These are phyloP conservation scores for Sporothrix pseudoabietina DNA, from an alignment of 2,329 filamentous ascomycete genomes.

Conservation along the genomic window DNA sequence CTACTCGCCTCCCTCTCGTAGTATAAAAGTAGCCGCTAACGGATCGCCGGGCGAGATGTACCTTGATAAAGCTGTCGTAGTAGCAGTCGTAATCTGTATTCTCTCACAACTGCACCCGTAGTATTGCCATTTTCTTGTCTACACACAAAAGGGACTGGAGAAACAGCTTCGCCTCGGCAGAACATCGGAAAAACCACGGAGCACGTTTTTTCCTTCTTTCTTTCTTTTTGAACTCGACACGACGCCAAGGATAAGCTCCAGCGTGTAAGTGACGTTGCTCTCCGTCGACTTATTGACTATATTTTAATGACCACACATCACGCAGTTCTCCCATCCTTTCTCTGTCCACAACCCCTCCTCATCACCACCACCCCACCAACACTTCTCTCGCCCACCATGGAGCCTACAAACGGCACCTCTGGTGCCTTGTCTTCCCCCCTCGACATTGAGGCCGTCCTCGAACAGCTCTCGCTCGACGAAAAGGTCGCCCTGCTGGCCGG, in stretches of 20 bases:
- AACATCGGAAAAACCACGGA: slow-evolving; percentile 24
- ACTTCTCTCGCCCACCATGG: background rate
- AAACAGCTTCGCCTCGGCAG: slow-evolving; percentile 7
- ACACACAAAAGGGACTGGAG: background rate
- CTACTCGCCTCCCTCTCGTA: background rate
- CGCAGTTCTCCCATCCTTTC: background rate
- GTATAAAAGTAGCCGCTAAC: background rate
- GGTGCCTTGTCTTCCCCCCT: too few species aligned
- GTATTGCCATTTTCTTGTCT: background rate
- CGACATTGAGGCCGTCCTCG: slow-evolving; percentile 29
- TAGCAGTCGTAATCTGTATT: background rate
- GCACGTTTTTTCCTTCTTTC: background rate
- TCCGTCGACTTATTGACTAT: too few species aligned
- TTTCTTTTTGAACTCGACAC: background rate
- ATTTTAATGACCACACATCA: too few species aligned
- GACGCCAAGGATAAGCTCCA: background rate
- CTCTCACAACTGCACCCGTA: background rate
- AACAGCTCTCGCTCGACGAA: slow-evolving; percentile 26
- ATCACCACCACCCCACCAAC: background rate
- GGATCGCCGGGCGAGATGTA: background rate
- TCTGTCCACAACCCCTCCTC: background rate
- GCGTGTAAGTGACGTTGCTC: too few species aligned
- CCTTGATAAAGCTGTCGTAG: background rate
- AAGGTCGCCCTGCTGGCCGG: slow-evolving; percentile 38
- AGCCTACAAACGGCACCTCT: background rate